These are phyloP conservation scores for Cardiospermum halicacabum DNA, from an alignment of 345 rosid genomes.

Conservation along the genomic window DNA sequence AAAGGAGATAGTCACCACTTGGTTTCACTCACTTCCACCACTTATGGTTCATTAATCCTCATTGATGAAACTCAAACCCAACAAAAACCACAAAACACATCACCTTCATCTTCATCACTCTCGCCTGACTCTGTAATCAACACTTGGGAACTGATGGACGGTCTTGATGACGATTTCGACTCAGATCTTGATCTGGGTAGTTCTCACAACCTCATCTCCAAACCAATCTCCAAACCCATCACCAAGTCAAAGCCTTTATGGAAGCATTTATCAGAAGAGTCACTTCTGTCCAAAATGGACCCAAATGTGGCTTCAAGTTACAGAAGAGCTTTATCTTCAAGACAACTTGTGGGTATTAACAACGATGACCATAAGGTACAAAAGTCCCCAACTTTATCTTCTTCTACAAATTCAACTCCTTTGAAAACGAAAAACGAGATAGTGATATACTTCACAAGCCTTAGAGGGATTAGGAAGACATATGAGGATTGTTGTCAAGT, in stretches of 20 bases:
- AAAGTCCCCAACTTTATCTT: conserved; percentile 31
- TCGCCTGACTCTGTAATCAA: conserved; percentile 87
- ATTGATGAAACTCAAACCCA: conserved; percentile 36
- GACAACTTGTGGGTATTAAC: conserved; percentile 47
- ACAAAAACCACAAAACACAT: conserved; percentile 18
- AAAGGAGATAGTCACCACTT: conserved; percentile 91
- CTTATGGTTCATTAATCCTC: conserved; percentile 75
- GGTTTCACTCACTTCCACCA: conserved; percentile 77
- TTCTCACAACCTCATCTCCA: too few relatives aligned
- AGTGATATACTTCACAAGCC: conserved; percentile 64
- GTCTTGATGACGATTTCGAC: conserved; percentile 62
- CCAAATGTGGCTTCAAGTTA: conserved; percentile 58
- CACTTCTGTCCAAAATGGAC: conserved; percentile 58
- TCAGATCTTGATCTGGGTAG: conserved; percentile 9
- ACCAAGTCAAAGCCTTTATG: conserved; percentile 40
- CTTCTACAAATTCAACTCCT: too few relatives aligned
- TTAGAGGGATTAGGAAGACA: conserved; percentile 83
- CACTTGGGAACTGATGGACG: conserved; percentile 98
- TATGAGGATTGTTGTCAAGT: conserved; percentile 76
- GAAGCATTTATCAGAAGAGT: conserved; percentile 75
- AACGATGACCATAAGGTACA: conserved; percentile 13
- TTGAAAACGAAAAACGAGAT: conserved; percentile 34
- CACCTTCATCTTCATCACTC: conserved; percentile 14
- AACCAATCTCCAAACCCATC: too few relatives aligned
- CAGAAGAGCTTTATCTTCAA: conserved; percentile 61